Conservation (phyloP, 345 rosid species). For the Anacardium occidentale region DNA sequence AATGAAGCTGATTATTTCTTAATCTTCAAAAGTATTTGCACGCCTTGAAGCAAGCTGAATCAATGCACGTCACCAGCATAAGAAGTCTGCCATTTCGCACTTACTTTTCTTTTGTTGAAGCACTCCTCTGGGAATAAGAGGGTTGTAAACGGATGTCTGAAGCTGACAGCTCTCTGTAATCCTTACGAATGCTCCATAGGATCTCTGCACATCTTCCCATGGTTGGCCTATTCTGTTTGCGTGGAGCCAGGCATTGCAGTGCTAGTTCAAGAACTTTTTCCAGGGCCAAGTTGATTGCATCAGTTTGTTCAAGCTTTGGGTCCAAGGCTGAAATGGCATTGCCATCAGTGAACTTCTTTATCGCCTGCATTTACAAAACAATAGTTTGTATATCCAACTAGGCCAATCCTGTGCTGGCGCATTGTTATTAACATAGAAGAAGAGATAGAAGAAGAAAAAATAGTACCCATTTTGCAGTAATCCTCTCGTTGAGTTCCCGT, state of each 20-base stretch:
- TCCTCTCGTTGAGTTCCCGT: constrained; percentile 67
- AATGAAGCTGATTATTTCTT: neutral
- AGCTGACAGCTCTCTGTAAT: constrained; percentile 51
- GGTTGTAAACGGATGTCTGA: constrained; percentile 35
- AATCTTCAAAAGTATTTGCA: neutral
- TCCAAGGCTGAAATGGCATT: constrained; percentile 59
- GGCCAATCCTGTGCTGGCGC: neutral
- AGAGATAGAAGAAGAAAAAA: constrained; percentile 14
- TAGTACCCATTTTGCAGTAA: constrained; percentile 81
- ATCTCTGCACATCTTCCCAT: constrained; percentile 85
- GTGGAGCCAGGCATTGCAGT: constrained; percentile 70
- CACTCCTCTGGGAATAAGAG: constrained; percentile 37
- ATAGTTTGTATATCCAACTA: neutral
- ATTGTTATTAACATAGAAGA: neutral
- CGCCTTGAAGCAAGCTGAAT: neutral
- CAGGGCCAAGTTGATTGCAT: constrained; percentile 49
- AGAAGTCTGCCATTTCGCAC: neutral
- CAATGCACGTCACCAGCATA: neutral
- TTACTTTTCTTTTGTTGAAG: constrained; percentile 28
- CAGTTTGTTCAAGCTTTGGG: constrained; percentile 56
- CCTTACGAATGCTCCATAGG: constrained; percentile 86
- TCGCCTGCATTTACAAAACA: constrained; percentile 55
- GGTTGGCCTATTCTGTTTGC: constrained; percentile 64
- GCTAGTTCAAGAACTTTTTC: constrained; percentile 79
- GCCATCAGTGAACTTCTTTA: constrained; percentile 66